phyloP scores from a whole-genome alignment of 192 early-diverging fungal species.

The Allomyces macrogynus region DNA sequence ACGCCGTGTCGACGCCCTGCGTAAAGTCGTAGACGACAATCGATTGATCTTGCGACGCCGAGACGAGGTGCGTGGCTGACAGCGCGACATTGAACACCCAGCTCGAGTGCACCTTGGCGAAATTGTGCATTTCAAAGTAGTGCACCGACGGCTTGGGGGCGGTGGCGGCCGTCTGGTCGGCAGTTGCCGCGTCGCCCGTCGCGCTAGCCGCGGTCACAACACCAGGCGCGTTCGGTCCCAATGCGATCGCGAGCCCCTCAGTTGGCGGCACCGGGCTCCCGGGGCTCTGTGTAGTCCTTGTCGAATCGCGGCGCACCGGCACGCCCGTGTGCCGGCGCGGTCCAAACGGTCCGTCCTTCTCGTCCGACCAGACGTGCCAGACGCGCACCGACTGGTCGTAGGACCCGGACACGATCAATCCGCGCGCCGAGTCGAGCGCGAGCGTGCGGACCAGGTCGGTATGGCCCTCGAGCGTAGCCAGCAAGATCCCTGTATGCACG shows the following conservation, averaged over 20 bases:
- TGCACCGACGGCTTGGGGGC: not conserved
- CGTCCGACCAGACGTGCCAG: constrained; percentile 25
- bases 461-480: constrained; percentile 41
- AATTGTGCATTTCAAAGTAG: too few species aligned
- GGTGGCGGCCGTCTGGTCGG: not conserved
- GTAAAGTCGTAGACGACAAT: not conserved
- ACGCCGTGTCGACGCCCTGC: not conserved
- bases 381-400: constrained; percentile 90
- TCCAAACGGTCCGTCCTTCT: not conserved
- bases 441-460: constrained; percentile 64
- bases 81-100: not conserved
- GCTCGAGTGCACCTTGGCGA: not conserved
- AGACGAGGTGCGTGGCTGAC: not conserved
- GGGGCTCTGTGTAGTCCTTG: not conserved
- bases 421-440: not conserved
- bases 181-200: not conserved
- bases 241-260: too few species aligned
- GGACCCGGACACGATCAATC: constrained; percentile 61
- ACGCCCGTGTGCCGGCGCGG: not conserved
- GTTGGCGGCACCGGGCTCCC: not conserved
- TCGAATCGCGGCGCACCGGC: not conserved
- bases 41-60: not conserved
- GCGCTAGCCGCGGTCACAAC: not conserved
- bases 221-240: too few species aligned
- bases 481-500: constrained; percentile 37